Percentiles rank a stretch among this genome's conserved stretches.
Conservation (phyloP, 208 protist genomes). For the Tritrichomonas musculus region DNA sequence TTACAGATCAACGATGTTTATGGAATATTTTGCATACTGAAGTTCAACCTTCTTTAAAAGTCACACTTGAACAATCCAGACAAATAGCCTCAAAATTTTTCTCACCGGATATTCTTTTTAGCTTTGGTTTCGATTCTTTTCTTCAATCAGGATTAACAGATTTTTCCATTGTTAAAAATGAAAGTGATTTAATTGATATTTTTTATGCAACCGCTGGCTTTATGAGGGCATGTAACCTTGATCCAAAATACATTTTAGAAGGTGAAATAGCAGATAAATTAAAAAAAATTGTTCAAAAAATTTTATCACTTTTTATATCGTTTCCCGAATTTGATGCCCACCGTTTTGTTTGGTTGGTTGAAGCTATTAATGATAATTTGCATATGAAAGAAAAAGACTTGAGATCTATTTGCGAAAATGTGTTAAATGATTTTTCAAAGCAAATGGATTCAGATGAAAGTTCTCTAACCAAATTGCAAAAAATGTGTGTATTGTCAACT, state of each 20-base stretch:
- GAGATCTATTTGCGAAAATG: background rate
- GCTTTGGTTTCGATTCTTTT: background rate
- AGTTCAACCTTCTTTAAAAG: background rate
- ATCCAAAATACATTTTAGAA: background rate
- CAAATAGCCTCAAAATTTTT: background rate
- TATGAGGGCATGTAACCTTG: background rate
- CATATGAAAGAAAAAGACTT: background rate
- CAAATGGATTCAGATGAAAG: background rate
- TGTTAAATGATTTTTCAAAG: background rate
- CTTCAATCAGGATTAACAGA: background rate
- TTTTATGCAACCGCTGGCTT: background rate
- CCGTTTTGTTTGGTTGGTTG: background rate
- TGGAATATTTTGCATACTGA: slow-evolving; percentile 23
- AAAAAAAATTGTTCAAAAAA: background rate
- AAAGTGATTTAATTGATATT: background rate
- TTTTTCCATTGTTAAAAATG: background rate
- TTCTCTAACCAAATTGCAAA: background rate
- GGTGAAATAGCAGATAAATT: too few species aligned
- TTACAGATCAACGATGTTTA: background rate
- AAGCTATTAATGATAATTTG: background rate
- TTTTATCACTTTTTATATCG: background rate
- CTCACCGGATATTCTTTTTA: background rate
- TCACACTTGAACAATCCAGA: background rate
- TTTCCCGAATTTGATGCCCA: background rate
- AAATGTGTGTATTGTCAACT: background rate